Percentiles rank a stretch among this genome's conserved stretches.
Evolutionary conservation across 2,329 filamentous ascomycete genomes (phyloP).

Genomic region (Colletotrichum sp.): DNA sequence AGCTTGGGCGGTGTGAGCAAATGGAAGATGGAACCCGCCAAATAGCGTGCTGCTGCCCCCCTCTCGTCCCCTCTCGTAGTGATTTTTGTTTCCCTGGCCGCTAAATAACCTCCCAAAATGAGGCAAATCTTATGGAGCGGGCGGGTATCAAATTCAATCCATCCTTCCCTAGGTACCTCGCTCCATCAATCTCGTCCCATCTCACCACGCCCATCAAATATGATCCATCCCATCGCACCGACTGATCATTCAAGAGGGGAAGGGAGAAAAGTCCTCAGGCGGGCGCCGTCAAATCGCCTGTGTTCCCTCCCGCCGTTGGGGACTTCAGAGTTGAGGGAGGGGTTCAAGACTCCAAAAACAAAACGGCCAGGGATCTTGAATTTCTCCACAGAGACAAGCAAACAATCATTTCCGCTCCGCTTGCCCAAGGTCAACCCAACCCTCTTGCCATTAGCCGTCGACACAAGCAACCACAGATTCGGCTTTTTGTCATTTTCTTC

Average conservation of each 20-base stretch:
- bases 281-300: not conserved
- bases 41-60: constrained; percentile 11
- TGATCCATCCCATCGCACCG: not conserved
- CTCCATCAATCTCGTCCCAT: not conserved
- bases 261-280: not conserved
- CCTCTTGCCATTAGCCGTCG: not conserved
- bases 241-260: not conserved
- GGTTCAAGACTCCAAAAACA: not conserved
- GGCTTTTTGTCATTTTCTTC: not conserved
- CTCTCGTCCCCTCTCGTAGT: constrained; percentile 1
- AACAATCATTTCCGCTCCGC: not conserved
- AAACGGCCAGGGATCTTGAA: not conserved
- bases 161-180: not conserved
- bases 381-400: not conserved
- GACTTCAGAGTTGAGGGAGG: not conserved
- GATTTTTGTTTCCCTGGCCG: not conserved
- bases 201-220: not conserved
- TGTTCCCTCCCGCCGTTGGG: not conserved
- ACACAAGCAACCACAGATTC: not conserved
- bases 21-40: constrained; percentile 17
- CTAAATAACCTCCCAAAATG: constrained; percentile 15
- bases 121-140: constrained; percentile 14
- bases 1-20: constrained; percentile 16
- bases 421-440: not conserved
- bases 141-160: constrained; percentile 8